These are phyloP conservation scores for Protomyces inouyei DNA, from an alignment of 1,139 yeast species.

Conservation along the genomic window DNA sequence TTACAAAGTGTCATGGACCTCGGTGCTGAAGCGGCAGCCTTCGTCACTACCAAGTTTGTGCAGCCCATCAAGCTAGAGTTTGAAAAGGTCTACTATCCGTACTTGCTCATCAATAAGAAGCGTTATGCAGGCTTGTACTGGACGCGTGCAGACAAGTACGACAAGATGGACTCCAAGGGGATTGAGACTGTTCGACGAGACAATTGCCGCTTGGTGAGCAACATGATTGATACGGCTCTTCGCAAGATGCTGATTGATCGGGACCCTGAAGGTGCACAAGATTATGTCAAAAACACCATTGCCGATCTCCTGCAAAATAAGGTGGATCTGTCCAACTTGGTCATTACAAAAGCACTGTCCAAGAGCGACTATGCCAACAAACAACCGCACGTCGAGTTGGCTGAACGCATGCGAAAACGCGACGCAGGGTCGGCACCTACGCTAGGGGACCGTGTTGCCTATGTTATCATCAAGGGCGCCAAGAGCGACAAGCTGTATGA, in stretches of 20 bases:
- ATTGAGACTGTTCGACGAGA: conserved; percentile 97
- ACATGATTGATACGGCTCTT: conserved; percentile 86
- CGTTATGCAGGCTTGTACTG: conserved; percentile 96
- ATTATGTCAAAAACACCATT: conserved; percentile 60
- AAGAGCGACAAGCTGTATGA: conserved; percentile 84
- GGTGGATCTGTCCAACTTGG: conserved; percentile 87
- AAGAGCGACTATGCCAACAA: conserved; percentile 88
- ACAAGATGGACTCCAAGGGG: conserved; percentile 98
- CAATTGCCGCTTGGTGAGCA: conserved; percentile 89
- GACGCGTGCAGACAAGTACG: conserved; percentile 85
- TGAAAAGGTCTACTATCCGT: conserved; percentile 95
- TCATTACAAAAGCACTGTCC: conserved; percentile 88
- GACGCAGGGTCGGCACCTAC: conserved; percentile 97
- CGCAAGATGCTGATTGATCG: conserved; percentile 81
- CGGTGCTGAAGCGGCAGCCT: conserved; percentile 92
- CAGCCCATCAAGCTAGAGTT: conserved; percentile 91
- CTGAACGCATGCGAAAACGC: conserved; percentile 92
- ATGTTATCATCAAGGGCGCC: conserved; percentile 80
- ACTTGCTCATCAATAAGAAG: conserved; percentile 86
- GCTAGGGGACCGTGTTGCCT: conserved; percentile 96
- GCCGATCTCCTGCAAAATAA: conserved; percentile 86
- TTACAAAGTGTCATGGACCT: conserved; percentile 77
- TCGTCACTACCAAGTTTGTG: conserved; percentile 69
- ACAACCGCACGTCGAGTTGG: conserved; percentile 94
- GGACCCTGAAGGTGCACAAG: conserved; percentile 81